Evolutionary conservation across 257 asterid genomes (phyloP), one percentile per base, ranked within the genome.

Genomic region (Solanum tarapatanum): DNA sequence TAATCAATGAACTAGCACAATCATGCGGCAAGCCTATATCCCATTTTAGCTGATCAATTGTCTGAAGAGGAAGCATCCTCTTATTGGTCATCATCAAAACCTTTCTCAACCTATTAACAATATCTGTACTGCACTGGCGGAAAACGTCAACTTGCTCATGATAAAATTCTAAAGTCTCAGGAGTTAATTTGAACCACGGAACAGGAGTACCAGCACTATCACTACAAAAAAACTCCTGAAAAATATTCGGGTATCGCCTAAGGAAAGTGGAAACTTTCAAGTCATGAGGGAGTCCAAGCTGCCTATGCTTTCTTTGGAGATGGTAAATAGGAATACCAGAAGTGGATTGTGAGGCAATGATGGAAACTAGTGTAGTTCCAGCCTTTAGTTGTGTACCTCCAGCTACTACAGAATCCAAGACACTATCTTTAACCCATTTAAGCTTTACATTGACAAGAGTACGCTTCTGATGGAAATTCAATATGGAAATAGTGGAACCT

Each of bases 1-100:
- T 36, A 19, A 93, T 33, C 17, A 93, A 90, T 32, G 91, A 90
- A 64, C 83, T 89, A 87, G 70, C 88, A 58, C 92, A 97, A 92
- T 93, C 96, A 89, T 68, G 91, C 0, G 98, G 99, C 91, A 97
- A 90, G 1, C 96, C 98, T 74, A 97, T 87, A 87, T 95, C 99
- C 98, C 98, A 97, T 85, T 94, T 93, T 45, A 97, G 88, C 92
- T 95, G 98, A 88, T 95, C 98, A 84, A 97, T 88, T 8, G 98
- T 93, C 62, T 93, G 98, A 68, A 97, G 79, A 73, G 99, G 99
- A 77, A 96, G 98, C 72, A 88, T 88, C 87, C 93, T 92, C 75
- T 92, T 89, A 73, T 89, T 92, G 23, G 96, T 93, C 79, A 97
- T 93, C 99, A 97, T 94, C 87, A 96, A 93, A 88, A 97, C 82